Evolutionary conservation across 805 yeast species (phyloP), one percentile per base, ranked within the genome.

Genomic region (Teunomyces panamensis): DNA sequence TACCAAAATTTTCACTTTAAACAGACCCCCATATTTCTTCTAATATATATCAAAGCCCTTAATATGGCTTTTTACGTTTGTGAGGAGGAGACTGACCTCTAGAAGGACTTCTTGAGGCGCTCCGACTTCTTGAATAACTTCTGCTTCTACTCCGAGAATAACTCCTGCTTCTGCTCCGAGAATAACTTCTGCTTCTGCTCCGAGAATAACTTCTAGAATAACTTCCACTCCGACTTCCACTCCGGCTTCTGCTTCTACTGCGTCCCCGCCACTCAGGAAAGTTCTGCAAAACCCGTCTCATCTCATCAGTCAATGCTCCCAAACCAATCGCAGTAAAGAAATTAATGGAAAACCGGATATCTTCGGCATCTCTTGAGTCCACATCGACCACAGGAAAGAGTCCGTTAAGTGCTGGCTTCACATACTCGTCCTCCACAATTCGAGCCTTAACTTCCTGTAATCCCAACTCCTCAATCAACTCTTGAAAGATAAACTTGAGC

Each of bases 301-400:
- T 86, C 1, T 71, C 78, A 33, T 89, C 96, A 0, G 98, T 91
- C 48, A 92, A 62, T 2, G 78, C 75, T 39, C 97, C 97, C 43
- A 92, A 63, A 0, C 95, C 95, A 51, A 92, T 89, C 1, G 97
- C 97, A 0, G 97, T 92, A 65, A 92, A 92, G 62, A 77, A 92
- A 60, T 92, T 92, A 60, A 90, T 89, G 1, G 95, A 78, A 62
- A 91, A 92, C 49, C 92, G 73, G 10, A 85, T 68, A 53, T 79
- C 69, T 8, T 81, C 84, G 5, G 74, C 71, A 46, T 74, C 74
- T 1, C 65, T 36, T 54, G 55, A 49, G 6, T 54, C 39, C 27
- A 62, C 65, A 11, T 65, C 65, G 16, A 60, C 55, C 24, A 54
- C 59, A 0, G 96, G 97, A 57, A 91, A 87, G 33, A 91, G 54